These are phyloP conservation scores for Globisporangium polare DNA, from an alignment of 352 stramenopile genomes.

Conservation along the genomic window DNA sequence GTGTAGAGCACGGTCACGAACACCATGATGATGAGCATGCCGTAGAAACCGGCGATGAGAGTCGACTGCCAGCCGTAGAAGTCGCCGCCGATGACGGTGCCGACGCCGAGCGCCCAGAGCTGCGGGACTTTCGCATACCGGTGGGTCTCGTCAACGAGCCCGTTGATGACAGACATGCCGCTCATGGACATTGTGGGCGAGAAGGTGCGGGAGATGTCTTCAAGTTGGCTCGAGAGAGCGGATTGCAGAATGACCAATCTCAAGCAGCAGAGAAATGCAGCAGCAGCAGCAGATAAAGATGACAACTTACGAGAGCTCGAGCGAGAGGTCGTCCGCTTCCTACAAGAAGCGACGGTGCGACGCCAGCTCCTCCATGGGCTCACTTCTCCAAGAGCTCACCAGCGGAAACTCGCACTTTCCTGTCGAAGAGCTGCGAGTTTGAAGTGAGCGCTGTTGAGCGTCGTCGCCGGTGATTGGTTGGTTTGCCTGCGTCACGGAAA, in stretches of 20 bases:
- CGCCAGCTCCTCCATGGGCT: too few species aligned
- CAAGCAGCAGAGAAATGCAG: background rate
- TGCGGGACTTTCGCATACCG: conserved; percentile 60
- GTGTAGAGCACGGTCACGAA: conserved; percentile 69
- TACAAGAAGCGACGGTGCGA: background rate
- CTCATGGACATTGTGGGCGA: background rate
- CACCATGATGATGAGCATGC: conserved; percentile 49
- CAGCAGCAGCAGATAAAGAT: too few species aligned
- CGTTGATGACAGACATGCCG: conserved; percentile 6
- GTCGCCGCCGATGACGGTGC: conserved; percentile 62
- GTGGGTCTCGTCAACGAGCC: conserved; percentile 17
- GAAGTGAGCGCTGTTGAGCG: background rate
- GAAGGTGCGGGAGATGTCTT: background rate
- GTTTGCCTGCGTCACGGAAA: background rate
- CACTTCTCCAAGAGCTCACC: background rate
- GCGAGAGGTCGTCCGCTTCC: background rate
- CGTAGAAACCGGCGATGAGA: conserved; percentile 60
- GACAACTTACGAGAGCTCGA: background rate
- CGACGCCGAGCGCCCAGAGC: conserved; percentile 63
- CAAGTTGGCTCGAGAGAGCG: background rate
- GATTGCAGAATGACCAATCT: conserved; percentile 23
- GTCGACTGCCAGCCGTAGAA: conserved; percentile 74
- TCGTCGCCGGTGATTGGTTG: background rate
- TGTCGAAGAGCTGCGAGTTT: too few species aligned
- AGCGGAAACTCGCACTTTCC: background rate